These are phyloP conservation scores for Lentinus brumalis DNA, from an alignment of 768 basidiomycete species.

Conservation along the genomic window DNA sequence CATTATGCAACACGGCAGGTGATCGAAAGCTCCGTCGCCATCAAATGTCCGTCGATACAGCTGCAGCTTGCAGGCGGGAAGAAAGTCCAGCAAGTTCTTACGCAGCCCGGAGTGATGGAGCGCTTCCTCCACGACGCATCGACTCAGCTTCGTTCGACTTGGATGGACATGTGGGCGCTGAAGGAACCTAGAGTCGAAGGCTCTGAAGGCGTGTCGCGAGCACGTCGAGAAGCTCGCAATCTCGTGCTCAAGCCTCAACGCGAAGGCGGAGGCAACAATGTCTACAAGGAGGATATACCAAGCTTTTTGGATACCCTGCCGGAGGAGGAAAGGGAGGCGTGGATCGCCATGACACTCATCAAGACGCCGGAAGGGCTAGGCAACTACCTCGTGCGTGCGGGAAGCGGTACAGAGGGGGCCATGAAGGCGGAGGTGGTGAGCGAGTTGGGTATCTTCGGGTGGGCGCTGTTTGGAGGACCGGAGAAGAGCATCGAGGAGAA, in stretches of 20 bases:
- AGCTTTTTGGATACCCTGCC: conserved; percentile 68
- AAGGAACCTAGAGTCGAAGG: conserved; percentile 30
- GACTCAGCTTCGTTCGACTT: conserved; percentile 66
- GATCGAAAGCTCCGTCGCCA: conserved; percentile 80
- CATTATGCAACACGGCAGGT: conserved; percentile 76
- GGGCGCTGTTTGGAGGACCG: conserved; percentile 68
- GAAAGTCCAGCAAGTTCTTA: conserved; percentile 90
- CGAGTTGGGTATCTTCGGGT: conserved; percentile 93
- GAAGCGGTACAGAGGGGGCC: conserved; percentile 43
- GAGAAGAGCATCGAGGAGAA: conserved; percentile 52
- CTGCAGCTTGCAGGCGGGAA: conserved; percentile 96
- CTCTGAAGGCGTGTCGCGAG: conserved; percentile 49
- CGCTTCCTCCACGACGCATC: conserved; percentile 54
- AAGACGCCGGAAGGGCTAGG: conserved; percentile 65
- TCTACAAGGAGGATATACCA: conserved; percentile 85
- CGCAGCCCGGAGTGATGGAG: conserved; percentile 72
- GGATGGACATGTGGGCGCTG: conserved; percentile 90
- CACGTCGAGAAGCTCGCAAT: conserved; percentile 48
- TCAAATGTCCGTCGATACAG: conserved; percentile 90
- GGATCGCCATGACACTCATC: conserved; percentile 97
- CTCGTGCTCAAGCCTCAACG: conserved; percentile 95
- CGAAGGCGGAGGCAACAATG: conserved; percentile 98
- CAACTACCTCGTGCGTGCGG: conserved; percentile 80
- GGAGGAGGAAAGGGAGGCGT: conserved; percentile 68
- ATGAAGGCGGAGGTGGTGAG: conserved; percentile 74